These are phyloP conservation scores for Pichia sp. DNA, from an alignment of 1,139 yeast genomes.

Conservation along the genomic window DNA sequence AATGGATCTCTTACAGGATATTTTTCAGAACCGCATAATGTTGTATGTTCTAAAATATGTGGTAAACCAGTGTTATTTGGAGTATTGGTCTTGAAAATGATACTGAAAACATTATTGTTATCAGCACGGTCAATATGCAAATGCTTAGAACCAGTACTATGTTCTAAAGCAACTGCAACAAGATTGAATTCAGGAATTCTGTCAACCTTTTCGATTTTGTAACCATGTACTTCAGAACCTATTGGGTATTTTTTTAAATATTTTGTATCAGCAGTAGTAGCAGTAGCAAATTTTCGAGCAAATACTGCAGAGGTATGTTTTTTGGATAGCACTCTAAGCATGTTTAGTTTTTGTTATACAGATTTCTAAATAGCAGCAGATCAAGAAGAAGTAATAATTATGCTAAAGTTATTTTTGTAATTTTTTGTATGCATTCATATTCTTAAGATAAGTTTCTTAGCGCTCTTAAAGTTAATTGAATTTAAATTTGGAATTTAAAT, in stretches of 20 bases:
- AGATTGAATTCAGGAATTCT: slow-evolving; percentile 78
- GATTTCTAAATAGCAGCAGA: too few species aligned
- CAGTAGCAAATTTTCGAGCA: slow-evolving; percentile 17
- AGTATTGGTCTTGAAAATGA: slow-evolving; percentile 90
- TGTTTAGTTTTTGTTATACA: not conserved
- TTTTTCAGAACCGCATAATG: slow-evolving; percentile 85
- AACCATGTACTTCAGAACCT: slow-evolving; percentile 62
- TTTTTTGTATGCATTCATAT: too few species aligned
- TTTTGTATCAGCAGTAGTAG: slow-evolving; percentile 21
- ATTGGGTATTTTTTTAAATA: slow-evolving; percentile 46
- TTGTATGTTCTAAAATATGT: slow-evolving; percentile 91
- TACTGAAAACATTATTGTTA: slow-evolving; percentile 77
- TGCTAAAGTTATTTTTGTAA: too few species aligned
- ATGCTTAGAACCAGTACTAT: slow-evolving; percentile 73
- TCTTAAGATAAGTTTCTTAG: too few species aligned
- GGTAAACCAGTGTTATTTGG: slow-evolving; percentile 94
- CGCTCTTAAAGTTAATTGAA: too few species aligned
- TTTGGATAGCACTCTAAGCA: slow-evolving; percentile 8
- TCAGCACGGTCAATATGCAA: slow-evolving; percentile 81
- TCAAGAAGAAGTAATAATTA: too few species aligned
- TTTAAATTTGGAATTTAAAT: too few species aligned
- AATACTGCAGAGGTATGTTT: not conserved
- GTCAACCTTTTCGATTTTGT: slow-evolving; percentile 51
- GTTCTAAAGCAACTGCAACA: slow-evolving; percentile 69
- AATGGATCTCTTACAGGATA: slow-evolving; percentile 96